Evolutionary conservation across 306 rosid genomes (phyloP).

Genomic region (Fagus sylvatica): DNA sequence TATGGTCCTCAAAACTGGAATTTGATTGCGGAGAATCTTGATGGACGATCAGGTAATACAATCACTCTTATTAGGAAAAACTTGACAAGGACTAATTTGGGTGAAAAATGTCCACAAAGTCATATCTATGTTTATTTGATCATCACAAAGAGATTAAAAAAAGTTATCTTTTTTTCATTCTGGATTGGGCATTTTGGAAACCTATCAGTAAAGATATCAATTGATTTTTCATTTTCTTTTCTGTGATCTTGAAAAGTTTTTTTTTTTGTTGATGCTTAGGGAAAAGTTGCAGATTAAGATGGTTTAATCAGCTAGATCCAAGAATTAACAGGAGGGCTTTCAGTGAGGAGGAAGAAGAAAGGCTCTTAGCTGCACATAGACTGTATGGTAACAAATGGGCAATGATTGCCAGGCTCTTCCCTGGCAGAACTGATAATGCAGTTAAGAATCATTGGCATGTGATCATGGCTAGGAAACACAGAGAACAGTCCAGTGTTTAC

Average conservation of each 20-base stretch:
- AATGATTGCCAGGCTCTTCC: slow-evolving; percentile 76
- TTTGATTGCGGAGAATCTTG: slow-evolving; percentile 72
- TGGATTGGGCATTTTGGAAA: slow-evolving; percentile 3
- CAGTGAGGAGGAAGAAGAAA: slow-evolving; percentile 75
- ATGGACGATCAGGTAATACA: slow-evolving; percentile 84
- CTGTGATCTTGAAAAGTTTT: neutral
- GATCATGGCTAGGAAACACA: slow-evolving; percentile 76
- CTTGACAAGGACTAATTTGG: neutral
- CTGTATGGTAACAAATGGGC: slow-evolving; percentile 94
- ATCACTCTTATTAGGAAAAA: neutral
- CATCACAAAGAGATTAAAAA: neutral
- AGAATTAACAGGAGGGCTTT: slow-evolving; percentile 71
- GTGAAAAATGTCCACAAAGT: neutral
- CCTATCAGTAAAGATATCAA: neutral
- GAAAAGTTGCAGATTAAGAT: slow-evolving; percentile 90
- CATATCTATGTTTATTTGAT: neutral
- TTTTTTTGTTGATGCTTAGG: slow-evolving; percentile 38
- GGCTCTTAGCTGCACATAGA: slow-evolving; percentile 60
- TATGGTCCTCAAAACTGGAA: slow-evolving; percentile 96
- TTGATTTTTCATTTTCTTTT: neutral
- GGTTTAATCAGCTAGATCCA: slow-evolving; percentile 94
- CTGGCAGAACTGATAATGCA: slow-evolving; percentile 91
- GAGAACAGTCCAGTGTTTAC: slow-evolving; percentile 55
- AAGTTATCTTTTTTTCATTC: neutral
- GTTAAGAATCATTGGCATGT: slow-evolving; percentile 98